Percentiles rank a stretch among this genome's conserved stretches.
Evolutionary conservation across 768 basidiomycete genomes (phyloP).

Genomic region (Royoungia palumana): DNA sequence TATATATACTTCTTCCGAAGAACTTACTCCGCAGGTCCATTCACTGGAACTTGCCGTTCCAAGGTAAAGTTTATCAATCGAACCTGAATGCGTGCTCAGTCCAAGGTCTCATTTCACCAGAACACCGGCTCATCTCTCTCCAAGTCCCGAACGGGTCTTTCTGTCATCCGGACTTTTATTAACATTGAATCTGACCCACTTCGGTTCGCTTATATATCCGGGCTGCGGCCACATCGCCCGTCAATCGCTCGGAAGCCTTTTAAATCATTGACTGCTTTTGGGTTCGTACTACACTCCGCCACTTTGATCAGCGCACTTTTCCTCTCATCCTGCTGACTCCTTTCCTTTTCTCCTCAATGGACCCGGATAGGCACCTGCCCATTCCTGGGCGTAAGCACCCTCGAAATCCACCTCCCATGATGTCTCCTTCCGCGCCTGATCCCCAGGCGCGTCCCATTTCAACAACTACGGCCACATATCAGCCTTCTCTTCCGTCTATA

Average conservation of each 20-base stretch:
- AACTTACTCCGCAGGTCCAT: slow-evolving; percentile 24
- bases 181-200: slow-evolving; percentile 27
- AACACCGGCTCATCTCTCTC: slow-evolving; percentile 20
- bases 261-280: slow-evolving; percentile 19
- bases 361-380: slow-evolving; percentile 37
- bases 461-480: slow-evolving; percentile 22
- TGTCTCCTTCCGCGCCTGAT: slow-evolving; percentile 26
- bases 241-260: slow-evolving; percentile 21
- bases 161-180: slow-evolving; percentile 30
- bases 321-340: slow-evolving; percentile 17
- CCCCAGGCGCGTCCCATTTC: slow-evolving; percentile 27
- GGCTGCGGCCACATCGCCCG: slow-evolving; percentile 26
- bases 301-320: slow-evolving; percentile 14
- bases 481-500: slow-evolving; percentile 56
- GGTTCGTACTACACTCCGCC: slow-evolving; percentile 25
- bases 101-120: slow-evolving; percentile 25
- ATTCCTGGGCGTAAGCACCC: slow-evolving; percentile 30
- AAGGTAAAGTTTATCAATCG: slow-evolving; percentile 30
- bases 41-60: slow-evolving; percentile 28
- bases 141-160: slow-evolving; percentile 27
- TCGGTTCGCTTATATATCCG: slow-evolving; percentile 27
- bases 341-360: slow-evolving; percentile 26
- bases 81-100: slow-evolving; percentile 23
- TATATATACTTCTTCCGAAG: slow-evolving; percentile 14
- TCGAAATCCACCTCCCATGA: slow-evolving; percentile 24